Evolutionary conservation across 805 yeast species (phyloP), one percentile per base, ranked within the genome.

Genomic region (Lipomyces sp.): DNA sequence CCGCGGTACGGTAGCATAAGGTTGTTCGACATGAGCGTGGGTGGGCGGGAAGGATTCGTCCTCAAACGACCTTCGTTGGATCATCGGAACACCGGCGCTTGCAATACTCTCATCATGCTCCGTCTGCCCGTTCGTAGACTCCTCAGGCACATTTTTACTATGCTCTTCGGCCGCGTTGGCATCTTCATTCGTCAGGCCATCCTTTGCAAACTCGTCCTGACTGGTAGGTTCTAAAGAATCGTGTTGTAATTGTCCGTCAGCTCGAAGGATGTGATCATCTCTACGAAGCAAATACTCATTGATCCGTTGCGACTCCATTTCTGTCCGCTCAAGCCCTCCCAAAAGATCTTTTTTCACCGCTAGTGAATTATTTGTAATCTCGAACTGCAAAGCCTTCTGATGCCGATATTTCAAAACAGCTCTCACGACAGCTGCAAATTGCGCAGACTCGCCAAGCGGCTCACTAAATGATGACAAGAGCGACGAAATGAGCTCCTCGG

Each of bases 381-480:
- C 86, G 57, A 80, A 79, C 73, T 87, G 90, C 42, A 83, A 75
- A 18, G 83, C 83, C 70, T 87, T 87, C 70, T 84, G 79, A 62
- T 83, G 82, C 63, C 90, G 85, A 75, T 85, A 91, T 69, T 84
- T 85, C 32, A 86, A 77, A 2, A 90, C 87, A 18, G 82, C 80
- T 54, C 86, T 81, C 13, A 87, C 83, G 2, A 86, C 86, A 2
- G 80, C 76, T 0, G 89, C 85, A 74, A 84, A 84, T 73, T 88
- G 90, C 1, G 86, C 90, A n/a, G 86, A 84, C 73, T 88, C 92
- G 0, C 87, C 87, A 57, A 88, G 77, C 2, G 91, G 91, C 74
- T 88, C 92, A 6, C 86, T 82, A 72, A 87, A 87, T 63, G 85
- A 85, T 1, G 86, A 82, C 60, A 85, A 85, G 59, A 88, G 76